Percentiles rank a stretch among this genome's conserved stretches.
Conservation (phyloP, 2,329 filamentous ascomycete species). For the Aotearoamyces nothofagi region DNA sequence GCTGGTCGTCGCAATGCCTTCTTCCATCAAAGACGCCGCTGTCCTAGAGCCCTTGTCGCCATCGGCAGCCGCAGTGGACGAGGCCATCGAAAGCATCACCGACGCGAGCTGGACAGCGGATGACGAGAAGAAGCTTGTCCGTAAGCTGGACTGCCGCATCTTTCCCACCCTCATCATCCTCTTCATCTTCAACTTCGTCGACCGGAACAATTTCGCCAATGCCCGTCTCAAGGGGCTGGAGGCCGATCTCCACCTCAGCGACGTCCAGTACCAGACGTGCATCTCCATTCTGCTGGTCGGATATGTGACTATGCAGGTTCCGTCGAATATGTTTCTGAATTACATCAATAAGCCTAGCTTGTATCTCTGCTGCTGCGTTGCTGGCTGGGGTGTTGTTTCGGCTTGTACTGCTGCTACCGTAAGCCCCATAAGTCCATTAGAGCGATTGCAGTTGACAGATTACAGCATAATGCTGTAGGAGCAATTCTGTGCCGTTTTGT, state of each 20-base stretch:
- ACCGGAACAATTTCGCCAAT: slow-evolving; percentile 53
- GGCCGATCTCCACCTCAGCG: slow-evolving; percentile 36
- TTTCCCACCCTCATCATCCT: slow-evolving; percentile 48
- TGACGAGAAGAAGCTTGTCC: slow-evolving; percentile 2
- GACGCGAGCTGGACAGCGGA: background rate
- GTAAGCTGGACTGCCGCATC: slow-evolving; percentile 3
- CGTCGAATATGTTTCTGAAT: slow-evolving; percentile 42
- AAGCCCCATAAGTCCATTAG: no score
- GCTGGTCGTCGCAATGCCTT: no score
- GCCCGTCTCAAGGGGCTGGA: slow-evolving; percentile 51
- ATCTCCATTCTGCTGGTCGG: slow-evolving; percentile 51
- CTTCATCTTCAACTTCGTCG: slow-evolving; percentile 63
- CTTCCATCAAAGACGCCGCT: no score
- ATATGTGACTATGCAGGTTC: slow-evolving; percentile 49
- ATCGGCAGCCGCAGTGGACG: no score
- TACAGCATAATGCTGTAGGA: slow-evolving; percentile 28
- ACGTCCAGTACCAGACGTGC: slow-evolving; percentile 47
- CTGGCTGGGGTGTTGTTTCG: slow-evolving; percentile 45
- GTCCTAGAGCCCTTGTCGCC: no score
- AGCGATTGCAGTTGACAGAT: no score
- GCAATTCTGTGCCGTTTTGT: slow-evolving; percentile 42
- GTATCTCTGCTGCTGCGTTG: slow-evolving; percentile 35
- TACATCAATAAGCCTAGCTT: slow-evolving; percentile 34
- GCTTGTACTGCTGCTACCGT: slow-evolving; percentile 40
- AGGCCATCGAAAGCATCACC: no score